Base-by-base conservation (phyloP, 495 filamentous ascomycete species). In the Aspergillus nanangensis region DNA sequence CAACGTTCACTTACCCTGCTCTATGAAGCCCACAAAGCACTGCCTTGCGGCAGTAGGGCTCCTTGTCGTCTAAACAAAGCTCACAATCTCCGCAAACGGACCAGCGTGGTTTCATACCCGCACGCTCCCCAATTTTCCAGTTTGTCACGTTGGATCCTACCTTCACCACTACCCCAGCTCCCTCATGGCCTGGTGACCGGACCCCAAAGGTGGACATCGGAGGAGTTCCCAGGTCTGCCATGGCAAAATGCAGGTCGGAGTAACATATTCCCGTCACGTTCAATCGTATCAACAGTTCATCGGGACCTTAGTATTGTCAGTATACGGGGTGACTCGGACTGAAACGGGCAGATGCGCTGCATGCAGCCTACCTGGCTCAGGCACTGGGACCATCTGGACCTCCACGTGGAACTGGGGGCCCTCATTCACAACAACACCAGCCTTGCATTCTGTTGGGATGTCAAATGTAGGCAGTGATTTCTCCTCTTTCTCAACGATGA, bases 91-190 rank as follows among this genome's bases (percentile, higher is more conserved):
- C 71, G 46, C 79, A 82, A 9, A 70, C 70, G 53, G 76, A 66
- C 45, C 64, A 61, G n/a, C 79, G 58, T 23, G 77, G 81, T 48
- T 80, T 82, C 43, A 78, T 67, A 8, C 81, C 81, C 3, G 70
- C 81, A 13, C 80, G 66, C 50, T 82, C 79, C 17, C 82, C 82
- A 3, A 77, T 47, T 36, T 78, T 74, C 48, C 80, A 73, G 32
- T 63, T 71, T 47, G 69, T 78, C 22, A 79, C 74, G 13, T 75
- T 70, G 17, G 52, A 44, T 2, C 78, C 78, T 3, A 78, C 47
- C 25, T 78, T 70, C 4, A 79, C 77, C 4, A 81, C 71, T 0
- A 79, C 64, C 3, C 78, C 78, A 5, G 75, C 75, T 18, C 78
- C 77, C 57, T 81, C 77, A 50, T 81, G 78, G 9, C 78, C 78